These are phyloP conservation scores for Fragaria ananassa DNA, from an alignment of 306 rosid species.

Conservation along the genomic window DNA sequence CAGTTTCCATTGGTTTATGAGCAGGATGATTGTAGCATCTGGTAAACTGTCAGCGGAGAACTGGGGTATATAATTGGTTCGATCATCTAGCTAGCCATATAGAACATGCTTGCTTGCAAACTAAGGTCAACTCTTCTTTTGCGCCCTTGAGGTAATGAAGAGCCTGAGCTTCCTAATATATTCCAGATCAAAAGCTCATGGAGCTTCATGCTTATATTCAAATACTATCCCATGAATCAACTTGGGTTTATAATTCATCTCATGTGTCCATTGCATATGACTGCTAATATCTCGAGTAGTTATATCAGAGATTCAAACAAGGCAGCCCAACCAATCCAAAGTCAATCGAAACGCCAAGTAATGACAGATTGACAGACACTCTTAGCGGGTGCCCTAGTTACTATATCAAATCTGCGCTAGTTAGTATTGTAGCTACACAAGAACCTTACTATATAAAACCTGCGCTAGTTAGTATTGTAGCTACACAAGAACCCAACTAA, in stretches of 20 bases:
- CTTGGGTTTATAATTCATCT: background rate
- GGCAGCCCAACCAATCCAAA: background rate
- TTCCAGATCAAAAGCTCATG: background rate
- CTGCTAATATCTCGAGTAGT: background rate
- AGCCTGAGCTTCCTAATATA: background rate
- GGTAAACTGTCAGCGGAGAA: background rate
- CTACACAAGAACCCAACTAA: background rate
- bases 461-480: too few species aligned
- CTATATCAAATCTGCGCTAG: background rate
- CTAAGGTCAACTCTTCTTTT: constrained; percentile 1
- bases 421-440: background rate
- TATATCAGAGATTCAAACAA: background rate
- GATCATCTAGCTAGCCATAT: too few species aligned
- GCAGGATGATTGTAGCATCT: background rate
- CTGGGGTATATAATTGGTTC: background rate
- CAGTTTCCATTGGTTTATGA: background rate
- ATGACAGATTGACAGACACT: constrained; percentile 2
- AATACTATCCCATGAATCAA: background rate
- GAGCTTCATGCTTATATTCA: background rate
- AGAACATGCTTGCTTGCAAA: too few species aligned
- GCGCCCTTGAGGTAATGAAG: background rate
- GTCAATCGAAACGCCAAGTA: background rate
- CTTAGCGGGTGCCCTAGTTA: background rate
- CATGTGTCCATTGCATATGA: background rate
- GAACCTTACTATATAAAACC: background rate